Conservation (phyloP, 1,284 basidiomycete species). For the Anthracocystis setariae region DNA sequence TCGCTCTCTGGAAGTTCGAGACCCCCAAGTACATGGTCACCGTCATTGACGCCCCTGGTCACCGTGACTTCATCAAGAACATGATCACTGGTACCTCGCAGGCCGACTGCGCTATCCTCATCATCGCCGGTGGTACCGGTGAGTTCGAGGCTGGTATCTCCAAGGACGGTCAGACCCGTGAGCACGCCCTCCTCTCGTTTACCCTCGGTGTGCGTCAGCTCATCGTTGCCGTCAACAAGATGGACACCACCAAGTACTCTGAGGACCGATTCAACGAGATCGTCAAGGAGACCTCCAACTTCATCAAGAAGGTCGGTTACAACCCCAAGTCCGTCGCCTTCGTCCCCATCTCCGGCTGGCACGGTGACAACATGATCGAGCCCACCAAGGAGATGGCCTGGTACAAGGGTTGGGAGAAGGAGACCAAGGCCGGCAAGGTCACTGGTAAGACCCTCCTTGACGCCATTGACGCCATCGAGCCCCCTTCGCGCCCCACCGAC, state of each 20-base stretch:
- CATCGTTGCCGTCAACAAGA: conserved; percentile 99
- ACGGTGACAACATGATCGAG: conserved; percentile 99
- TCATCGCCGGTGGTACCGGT: conserved; percentile 98
- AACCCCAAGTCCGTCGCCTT: conserved; percentile 99
- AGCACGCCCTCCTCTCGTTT: conserved; percentile 99
- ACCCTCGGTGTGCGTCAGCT: conserved; percentile 99
- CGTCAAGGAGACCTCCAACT: conserved; percentile 97
- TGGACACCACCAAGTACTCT: conserved; percentile 98
- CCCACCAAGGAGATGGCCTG: conserved; percentile 84
- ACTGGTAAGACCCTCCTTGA: conserved; percentile 99
- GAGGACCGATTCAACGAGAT: conserved; percentile 99
- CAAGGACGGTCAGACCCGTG: conserved; percentile 99
- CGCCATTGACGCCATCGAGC: conserved; percentile 99
- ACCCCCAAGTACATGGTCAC: conserved; percentile 70
- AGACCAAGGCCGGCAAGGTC: conserved; percentile 88
- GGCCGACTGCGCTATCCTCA: conserved; percentile 99
- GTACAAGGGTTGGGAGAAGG: conserved; percentile 84
- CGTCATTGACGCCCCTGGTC: conserved; percentile 98
- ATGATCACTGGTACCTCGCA: conserved; percentile 86
- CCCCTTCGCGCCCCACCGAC: conserved; percentile 94
- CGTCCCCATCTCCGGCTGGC: conserved; percentile 99
- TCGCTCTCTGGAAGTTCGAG: conserved; percentile 74
- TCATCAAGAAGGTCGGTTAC: conserved; percentile 99
- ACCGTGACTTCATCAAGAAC: conserved; percentile 99
- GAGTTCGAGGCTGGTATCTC: conserved; percentile 99